Percentiles rank a stretch among this genome's conserved stretches.
phyloP scores from a whole-genome alignment of 2,329 filamentous ascomycete genomes.

The Verticillium tricorpus region DNA sequence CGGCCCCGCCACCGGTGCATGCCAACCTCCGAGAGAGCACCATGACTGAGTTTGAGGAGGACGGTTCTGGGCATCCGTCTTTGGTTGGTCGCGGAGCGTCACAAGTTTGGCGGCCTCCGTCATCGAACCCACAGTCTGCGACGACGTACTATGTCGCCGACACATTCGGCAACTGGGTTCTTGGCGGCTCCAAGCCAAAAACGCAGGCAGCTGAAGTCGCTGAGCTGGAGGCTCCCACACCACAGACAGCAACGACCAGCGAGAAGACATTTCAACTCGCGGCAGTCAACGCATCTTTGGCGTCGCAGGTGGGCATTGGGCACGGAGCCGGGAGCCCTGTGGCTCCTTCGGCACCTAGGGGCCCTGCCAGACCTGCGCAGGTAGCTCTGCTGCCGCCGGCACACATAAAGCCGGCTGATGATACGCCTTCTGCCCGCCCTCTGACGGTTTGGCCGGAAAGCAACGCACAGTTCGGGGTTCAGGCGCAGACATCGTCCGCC shows the following conservation, averaged over 20 bases:
- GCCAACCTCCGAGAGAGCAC: conserved; percentile 33
- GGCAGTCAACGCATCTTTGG: conserved; percentile 12
- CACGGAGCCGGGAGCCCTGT: conserved; percentile 10
- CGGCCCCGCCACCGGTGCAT: conserved; percentile 10
- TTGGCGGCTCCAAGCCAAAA: conserved; percentile 31
- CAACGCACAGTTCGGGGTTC: neutral
- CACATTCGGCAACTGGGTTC: conserved; percentile 49
- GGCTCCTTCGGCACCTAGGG: conserved; percentile 4
- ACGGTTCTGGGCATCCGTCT: conserved; percentile 29
- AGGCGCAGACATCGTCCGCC: neutral
- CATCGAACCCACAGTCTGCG: conserved; percentile 38
- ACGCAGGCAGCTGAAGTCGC: conserved; percentile 17
- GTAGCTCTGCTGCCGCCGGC: conserved; percentile 1
- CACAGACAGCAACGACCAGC: conserved; percentile 7
- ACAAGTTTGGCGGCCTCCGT: conserved; percentile 48
- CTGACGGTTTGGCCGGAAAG: neutral
- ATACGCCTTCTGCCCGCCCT: neutral
- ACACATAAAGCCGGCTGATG: neutral
- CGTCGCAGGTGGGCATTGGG: conserved; percentile 10
- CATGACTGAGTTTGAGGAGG: conserved; percentile 50
- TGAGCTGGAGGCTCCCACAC: conserved; percentile 18
- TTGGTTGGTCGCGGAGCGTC: conserved; percentile 23
- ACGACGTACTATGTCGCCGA: conserved; percentile 47
- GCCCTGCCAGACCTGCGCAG: neutral
- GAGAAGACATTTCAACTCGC: conserved; percentile 2